Evolutionary conservation across 352 stramenopile species (phyloP).

Genomic region (Globisporangium solare): DNA sequence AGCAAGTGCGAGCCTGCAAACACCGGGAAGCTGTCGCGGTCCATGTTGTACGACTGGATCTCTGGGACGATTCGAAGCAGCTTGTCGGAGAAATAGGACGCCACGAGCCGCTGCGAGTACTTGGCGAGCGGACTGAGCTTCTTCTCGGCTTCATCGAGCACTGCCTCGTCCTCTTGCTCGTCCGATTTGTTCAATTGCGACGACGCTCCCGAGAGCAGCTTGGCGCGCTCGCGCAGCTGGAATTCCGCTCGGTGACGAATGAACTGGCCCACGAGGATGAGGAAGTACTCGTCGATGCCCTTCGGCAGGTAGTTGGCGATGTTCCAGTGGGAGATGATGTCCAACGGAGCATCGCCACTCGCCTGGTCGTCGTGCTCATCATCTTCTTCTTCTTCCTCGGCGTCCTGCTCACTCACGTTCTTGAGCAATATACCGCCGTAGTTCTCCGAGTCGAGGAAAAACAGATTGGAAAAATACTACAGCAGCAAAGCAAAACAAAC

Average conservation of each 20-base stretch:
- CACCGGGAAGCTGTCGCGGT: conserved; percentile 67
- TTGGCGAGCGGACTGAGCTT: conserved; percentile 49
- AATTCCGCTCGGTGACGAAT: conserved; percentile 74
- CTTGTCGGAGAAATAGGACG: conserved; percentile 75
- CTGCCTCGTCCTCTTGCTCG: conserved; percentile 37
- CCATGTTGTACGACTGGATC: conserved; percentile 68
- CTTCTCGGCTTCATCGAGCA: conserved; percentile 26
- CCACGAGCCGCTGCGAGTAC: conserved; percentile 69
- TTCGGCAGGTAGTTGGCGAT: conserved; percentile 82
- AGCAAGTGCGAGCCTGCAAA: conserved; percentile 82
- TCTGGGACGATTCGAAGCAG: conserved; percentile 72
- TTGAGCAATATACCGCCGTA: conserved; percentile 91
- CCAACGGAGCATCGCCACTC: conserved; percentile 28
- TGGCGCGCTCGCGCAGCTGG: conserved; percentile 24
- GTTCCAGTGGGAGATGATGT: conserved; percentile 88
- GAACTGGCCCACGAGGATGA: conserved; percentile 87
- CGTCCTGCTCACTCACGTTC: conserved; percentile 13
- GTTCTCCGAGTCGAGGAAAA: conserved; percentile 96
- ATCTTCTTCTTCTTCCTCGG: conserved; percentile 22
- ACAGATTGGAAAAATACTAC: conserved; percentile 88
- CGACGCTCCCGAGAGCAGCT: background rate
- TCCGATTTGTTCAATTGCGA: conserved; percentile 13
- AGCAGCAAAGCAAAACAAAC: conserved; percentile 5
- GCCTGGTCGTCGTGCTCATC: conserved; percentile 22
- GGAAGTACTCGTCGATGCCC: conserved; percentile 84